Base-by-base conservation (phyloP, 805 yeast species). In the Cyberlindnera misumaiensis region DNA sequence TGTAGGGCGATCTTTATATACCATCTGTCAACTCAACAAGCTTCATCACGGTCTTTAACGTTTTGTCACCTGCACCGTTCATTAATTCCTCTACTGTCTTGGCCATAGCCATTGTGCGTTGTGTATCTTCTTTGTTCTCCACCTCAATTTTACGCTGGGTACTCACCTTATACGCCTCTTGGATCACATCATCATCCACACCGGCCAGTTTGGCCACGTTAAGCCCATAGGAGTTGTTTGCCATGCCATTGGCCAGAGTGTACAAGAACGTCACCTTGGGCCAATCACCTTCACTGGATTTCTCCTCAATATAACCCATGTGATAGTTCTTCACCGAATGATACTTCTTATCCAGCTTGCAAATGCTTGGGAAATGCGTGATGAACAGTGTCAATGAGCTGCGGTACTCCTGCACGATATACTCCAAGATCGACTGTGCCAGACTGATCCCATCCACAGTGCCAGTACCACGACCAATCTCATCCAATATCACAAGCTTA, bases 381-480 rank as follows among this genome's bases (percentile, higher is more conserved):
- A 97, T 97, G 69, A 93, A 93, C 40, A 93, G 56, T 0, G 94
- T 78, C 59, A 88, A 82, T 40, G 95, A 78, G 32, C 72, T 67
- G 32, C 79, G 72, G 28, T 77, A 67, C 11, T 46, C 39, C 4
- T 35, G 67, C 3, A 89, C 77, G 40, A 90, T 73, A 59, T 83
- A 81, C 55, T 88, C 95, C 48, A 90, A 80, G 36, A 93, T 90
- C 0, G 97, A 81, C 84, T 95, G 88, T 0, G 99, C 99, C 27
- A 93, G 71, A 0, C 97, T 96, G 62, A 93, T 93, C 0, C 99
- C 99, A 62, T 93, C 99, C 58, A 88, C 87, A 0, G 98, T 84
- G 25, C 80, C 71, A 1, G 74, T 69, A 6, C 74, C 72, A 55
- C 98, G 75, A 3, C 99, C 99, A 35, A 93, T 75, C 60, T 93